Evolutionary conservation across 805 yeast genomes (phyloP).

Genomic region (Cyberlindnera petersonii): DNA sequence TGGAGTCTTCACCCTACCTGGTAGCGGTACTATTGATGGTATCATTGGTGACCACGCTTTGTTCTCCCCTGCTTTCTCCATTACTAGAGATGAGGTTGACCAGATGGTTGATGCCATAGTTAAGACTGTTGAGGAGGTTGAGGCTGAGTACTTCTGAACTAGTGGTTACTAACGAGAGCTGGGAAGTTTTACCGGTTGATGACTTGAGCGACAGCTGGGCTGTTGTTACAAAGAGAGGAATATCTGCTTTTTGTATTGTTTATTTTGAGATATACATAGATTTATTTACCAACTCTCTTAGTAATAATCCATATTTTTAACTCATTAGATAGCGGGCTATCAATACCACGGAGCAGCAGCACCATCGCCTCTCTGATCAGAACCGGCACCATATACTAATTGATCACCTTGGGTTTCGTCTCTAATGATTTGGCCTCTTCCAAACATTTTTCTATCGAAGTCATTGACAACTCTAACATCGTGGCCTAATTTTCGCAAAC

Average conservation of each 20-base stretch:
- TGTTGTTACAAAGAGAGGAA: no score
- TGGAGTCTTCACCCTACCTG: constrained; percentile 41
- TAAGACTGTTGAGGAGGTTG: constrained; percentile 22
- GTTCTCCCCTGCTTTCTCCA: constrained; percentile 42
- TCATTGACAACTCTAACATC: constrained; percentile 42
- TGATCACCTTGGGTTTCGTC: constrained; percentile 40
- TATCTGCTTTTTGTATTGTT: no score
- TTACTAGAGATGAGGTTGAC: constrained; percentile 36
- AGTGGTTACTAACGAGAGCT: background rate
- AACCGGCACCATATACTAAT: constrained; percentile 62
- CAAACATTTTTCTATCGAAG: constrained; percentile 43
- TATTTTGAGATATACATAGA: no score
- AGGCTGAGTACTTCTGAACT: constrained; percentile 15
- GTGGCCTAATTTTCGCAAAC: constrained; percentile 55
- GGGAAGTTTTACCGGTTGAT: background rate
- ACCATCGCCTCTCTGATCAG: constrained; percentile 85
- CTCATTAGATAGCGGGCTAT: no score
- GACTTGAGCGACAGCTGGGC: no score
- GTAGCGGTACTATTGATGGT: constrained; percentile 38
- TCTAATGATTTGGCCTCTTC: constrained; percentile 72
- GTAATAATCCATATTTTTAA: background rate
- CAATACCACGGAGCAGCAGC: constrained; percentile 44
- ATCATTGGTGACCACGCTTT: constrained; percentile 42
- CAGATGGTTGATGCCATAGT: constrained; percentile 30
- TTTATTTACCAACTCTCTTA: background rate